These are phyloP conservation scores for Trichothecium sympodiale DNA, from an alignment of 2,329 filamentous ascomycete species.

Conservation along the genomic window DNA sequence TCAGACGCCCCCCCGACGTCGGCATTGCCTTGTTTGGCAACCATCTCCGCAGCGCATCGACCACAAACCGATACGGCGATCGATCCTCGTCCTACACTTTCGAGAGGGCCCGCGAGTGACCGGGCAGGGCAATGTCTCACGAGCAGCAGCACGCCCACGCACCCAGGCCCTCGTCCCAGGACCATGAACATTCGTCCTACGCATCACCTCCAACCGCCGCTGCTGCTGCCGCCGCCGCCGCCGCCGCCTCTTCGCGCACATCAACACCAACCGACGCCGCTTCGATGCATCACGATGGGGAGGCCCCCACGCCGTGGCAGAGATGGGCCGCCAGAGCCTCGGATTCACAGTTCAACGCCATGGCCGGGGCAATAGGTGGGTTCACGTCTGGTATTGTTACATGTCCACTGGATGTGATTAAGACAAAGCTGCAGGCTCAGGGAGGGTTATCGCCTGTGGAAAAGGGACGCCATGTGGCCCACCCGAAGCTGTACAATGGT, in stretches of 20 bases:
- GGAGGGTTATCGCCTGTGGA: constrained; percentile 59
- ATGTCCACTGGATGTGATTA: constrained; percentile 96
- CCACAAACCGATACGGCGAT: too few species aligned
- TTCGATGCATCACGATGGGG: constrained; percentile 17
- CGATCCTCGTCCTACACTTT: too few species aligned
- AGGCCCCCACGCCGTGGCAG: constrained; percentile 34
- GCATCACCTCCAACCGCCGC: constrained; percentile 17
- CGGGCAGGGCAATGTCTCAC: constrained; percentile 36
- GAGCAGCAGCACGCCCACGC: constrained; percentile 29
- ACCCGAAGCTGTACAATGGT: constrained; percentile 64
- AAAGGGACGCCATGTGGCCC: constrained; percentile 35
- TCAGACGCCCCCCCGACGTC: too few species aligned
- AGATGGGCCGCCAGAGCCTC: constrained; percentile 45
- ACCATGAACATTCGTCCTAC: constrained; percentile 24
- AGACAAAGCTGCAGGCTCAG: constrained; percentile 94
- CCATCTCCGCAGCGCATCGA: too few species aligned
- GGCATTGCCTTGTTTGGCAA: too few species aligned
- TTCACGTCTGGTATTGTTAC: constrained; percentile 91
- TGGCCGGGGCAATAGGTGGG: constrained; percentile 80
- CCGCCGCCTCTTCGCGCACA: not conserved
- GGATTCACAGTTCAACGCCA: constrained; percentile 62
- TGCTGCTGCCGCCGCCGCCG: constrained; percentile 10
- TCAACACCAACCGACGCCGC: not conserved
- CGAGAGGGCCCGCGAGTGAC: too few species aligned
- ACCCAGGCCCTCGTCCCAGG: constrained; percentile 18